phyloP scores from a whole-genome alignment of 108 stramenopile species.

The Chaetoceros tenuissimus region DNA sequence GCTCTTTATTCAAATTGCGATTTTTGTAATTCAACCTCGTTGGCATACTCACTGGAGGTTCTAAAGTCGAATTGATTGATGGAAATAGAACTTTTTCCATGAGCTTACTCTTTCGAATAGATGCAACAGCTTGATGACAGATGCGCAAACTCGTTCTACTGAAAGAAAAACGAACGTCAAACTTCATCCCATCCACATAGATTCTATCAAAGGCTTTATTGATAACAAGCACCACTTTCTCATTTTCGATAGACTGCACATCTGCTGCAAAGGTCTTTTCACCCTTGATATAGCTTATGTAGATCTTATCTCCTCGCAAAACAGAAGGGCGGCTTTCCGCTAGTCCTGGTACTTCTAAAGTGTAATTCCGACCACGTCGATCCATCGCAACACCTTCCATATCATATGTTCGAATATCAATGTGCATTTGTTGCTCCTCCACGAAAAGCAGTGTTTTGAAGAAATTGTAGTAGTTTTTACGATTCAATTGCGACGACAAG shows the following conservation, averaged over 20 bases:
- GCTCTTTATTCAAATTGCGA: slow-evolving; percentile 36
- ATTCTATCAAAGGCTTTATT: slow-evolving; percentile 14
- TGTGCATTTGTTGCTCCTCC: slow-evolving; percentile 33
- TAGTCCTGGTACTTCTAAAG: slow-evolving; percentile 35
- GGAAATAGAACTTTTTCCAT: slow-evolving; percentile 14
- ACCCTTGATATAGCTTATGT: slow-evolving; percentile 11
- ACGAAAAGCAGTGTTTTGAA: slow-evolving; percentile 37
- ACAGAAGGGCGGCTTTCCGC: slow-evolving; percentile 57
- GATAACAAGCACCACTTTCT: slow-evolving; percentile 31
- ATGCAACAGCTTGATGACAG: slow-evolving; percentile 25
- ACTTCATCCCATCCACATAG: slow-evolving; percentile 19
- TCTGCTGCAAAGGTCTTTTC: slow-evolving; percentile 21
- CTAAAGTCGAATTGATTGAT: not conserved
- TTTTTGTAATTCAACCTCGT: slow-evolving; percentile 20
- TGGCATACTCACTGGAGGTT: not conserved
- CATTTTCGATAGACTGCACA: slow-evolving; percentile 18
- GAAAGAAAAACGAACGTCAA: slow-evolving; percentile 55
- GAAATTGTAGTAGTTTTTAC: slow-evolving; percentile 27
- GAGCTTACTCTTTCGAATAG: not conserved
- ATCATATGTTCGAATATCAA: slow-evolving; percentile 39
- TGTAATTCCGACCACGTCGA: slow-evolving; percentile 18
- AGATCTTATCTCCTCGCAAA: slow-evolving; percentile 42
- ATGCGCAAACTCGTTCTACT: slow-evolving; percentile 36
- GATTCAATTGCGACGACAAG: slow-evolving; percentile 6
- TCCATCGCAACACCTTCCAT: slow-evolving; percentile 25